Evolutionary conservation across 2,329 filamentous ascomycete species (phyloP).

Genomic region (Penicillium sp.): DNA sequence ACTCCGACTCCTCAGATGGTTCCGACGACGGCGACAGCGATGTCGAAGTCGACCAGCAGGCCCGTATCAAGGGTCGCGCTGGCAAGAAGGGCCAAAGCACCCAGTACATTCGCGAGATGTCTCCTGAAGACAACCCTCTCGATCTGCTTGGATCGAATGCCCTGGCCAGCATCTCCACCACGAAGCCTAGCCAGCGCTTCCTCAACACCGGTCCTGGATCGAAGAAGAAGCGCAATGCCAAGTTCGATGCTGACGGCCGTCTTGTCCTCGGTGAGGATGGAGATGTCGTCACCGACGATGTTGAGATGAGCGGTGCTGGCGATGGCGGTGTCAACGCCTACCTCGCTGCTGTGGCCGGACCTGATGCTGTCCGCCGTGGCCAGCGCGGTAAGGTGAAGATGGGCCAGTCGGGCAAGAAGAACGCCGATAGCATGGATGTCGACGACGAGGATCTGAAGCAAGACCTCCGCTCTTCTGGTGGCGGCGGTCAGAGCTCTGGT

Average conservation of each 20-base stretch:
- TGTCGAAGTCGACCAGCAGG: conserved; percentile 42
- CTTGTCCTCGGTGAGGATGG: conserved; percentile 42
- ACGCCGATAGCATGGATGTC: conserved; percentile 44
- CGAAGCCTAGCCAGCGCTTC: conserved; percentile 66
- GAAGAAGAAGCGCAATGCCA: conserved; percentile 44
- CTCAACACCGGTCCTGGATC: conserved; percentile 41
- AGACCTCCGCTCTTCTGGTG: conserved; percentile 19
- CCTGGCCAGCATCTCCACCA: conserved; percentile 89
- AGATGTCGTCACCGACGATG: conserved; percentile 32
- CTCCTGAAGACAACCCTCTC: conserved; percentile 84
- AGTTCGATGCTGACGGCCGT: conserved; percentile 48
- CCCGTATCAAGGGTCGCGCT: conserved; percentile 40
- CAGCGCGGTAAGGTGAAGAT: conserved; percentile 64
- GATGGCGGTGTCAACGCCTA: conserved; percentile 59
- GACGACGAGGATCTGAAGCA: conserved; percentile 40
- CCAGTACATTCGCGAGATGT: conserved; percentile 83
- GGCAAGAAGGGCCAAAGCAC: conserved; percentile 54
- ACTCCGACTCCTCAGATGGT: conserved; percentile 59
- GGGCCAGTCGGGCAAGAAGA: conserved; percentile 46
- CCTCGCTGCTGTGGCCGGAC: conserved; percentile 61
- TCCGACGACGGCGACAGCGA: conserved; percentile 61
- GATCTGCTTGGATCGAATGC: conserved; percentile 89
- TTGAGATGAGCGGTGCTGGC: conserved; percentile 35
- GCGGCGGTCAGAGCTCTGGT: conserved; percentile 15
- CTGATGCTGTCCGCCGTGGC: conserved; percentile 59